These are phyloP conservation scores for Chaetothyriales sp. DNA, from an alignment of 2,329 filamentous ascomycete genomes.

Conservation along the genomic window DNA sequence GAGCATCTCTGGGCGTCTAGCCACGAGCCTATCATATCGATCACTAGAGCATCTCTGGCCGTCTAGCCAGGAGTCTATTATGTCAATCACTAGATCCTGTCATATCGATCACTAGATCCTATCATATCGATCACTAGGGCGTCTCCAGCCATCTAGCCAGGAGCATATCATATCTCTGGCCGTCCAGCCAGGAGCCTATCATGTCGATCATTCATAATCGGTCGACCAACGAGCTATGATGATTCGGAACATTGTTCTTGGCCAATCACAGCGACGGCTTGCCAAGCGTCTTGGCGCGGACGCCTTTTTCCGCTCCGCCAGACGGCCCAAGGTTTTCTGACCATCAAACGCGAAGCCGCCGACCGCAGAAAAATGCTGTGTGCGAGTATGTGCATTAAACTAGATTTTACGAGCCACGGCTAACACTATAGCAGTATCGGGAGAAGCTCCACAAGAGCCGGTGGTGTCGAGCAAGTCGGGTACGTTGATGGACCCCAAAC, in stretches of 20 bases:
- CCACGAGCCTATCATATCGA: no score
- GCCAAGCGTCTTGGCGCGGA: background rate
- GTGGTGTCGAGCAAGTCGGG: conserved; percentile 92
- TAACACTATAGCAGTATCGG: conserved; percentile 56
- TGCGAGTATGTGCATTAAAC: conserved; percentile 9
- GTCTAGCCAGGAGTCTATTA: no score
- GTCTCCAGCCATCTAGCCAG: no score
- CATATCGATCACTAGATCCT: no score
- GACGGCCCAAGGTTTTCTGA: background rate
- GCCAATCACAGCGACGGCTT: background rate
- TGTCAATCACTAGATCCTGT: no score
- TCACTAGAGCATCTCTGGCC: no score
- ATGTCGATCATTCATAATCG: no score
- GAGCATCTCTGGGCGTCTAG: no score
- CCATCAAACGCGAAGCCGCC: background rate
- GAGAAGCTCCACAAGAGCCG: conserved; percentile 87
- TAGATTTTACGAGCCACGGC: background rate
- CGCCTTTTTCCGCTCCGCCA: background rate
- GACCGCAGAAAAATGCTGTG: conserved; percentile 9
- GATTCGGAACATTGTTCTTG: background rate
- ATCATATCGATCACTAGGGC: no score
- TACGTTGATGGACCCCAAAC: conserved; percentile 32
- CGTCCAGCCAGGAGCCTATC: no score
- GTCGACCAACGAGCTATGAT: background rate
- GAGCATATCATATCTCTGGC: no score